Evolutionary conservation across 2,329 filamentous ascomycete species (phyloP), one percentile per base, ranked within the genome.

Genomic region (Anisogramma anomala): DNA sequence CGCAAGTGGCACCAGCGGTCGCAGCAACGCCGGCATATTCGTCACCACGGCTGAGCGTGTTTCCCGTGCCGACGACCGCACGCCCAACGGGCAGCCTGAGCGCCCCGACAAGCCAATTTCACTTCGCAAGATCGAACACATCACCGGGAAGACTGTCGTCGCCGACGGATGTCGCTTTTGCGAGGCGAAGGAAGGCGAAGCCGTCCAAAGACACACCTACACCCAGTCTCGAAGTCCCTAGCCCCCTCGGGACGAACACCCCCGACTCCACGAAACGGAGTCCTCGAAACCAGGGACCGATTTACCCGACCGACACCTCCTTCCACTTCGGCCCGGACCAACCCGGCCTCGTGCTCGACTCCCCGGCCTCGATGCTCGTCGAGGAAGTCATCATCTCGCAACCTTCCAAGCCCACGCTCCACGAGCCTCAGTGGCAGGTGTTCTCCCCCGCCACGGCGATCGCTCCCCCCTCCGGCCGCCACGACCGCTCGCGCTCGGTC

Each of bases 91-190:
- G 50, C 31, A 15, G 37, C 3, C 45, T 50, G 9, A 45, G 48
- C 20, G 45, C 48, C 3, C 51, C 53, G 9, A 55, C 49, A n/a
- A 54, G 42, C 32, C 46, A 58, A 35, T 62, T 66, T 7, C 60
- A 68, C 2, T 64, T 61, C 4, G 49, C 58, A 15, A 67, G 74
- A 20, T 72, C 74, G 2, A 71, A 73, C 48, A 77, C 74, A 3
- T 71, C 70, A 11, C 72, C 74, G 2, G 68, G 67, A 11, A 55
- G 58, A 15, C 53, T 71, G 5, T 58, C 57, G 3, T 72, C 71
- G 4, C 69, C 70, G 1, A 58, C 56, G 2, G 54, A 52, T 17
- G 49, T 56, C 4, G 56, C 39, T 17, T 68, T 64, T 44, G 58
- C 58, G 39, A 32, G n/a, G 3, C 42, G 38, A 8, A 22, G 31